These are phyloP conservation scores for Xerocomellus dryophilus DNA, from an alignment of 768 basidiomycete species.

Conservation along the genomic window DNA sequence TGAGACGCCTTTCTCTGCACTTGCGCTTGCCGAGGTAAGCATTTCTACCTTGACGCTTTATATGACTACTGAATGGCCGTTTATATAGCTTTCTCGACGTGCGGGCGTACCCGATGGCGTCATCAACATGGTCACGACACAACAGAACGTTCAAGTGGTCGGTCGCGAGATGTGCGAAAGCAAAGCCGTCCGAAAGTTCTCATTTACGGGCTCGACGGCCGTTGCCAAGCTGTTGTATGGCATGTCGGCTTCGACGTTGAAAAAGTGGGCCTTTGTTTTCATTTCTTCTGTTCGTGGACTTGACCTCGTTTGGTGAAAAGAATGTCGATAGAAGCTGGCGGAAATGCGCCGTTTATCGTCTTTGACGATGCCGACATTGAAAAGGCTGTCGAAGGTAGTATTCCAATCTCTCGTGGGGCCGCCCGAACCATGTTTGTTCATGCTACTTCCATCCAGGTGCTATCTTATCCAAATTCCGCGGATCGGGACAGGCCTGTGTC, in stretches of 20 bases:
- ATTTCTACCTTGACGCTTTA: neutral
- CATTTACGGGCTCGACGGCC: conserved; percentile 85
- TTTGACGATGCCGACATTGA: conserved; percentile 96
- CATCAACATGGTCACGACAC: conserved; percentile 89
- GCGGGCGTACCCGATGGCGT: conserved; percentile 96
- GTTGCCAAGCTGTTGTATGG: conserved; percentile 76
- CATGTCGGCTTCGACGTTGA: conserved; percentile 72
- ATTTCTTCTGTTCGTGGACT: neutral
- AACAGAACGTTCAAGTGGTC: conserved; percentile 79
- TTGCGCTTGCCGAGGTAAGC: conserved; percentile 85
- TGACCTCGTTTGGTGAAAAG: conserved; percentile 26
- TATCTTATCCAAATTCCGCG: conserved; percentile 75
- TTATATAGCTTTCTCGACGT: conserved; percentile 64
- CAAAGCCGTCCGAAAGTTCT: conserved; percentile 80
- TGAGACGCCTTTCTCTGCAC: conserved; percentile 90
- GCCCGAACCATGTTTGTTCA: neutral
- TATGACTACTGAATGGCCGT: neutral
- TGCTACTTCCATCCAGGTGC: conserved; percentile 45
- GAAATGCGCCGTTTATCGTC: conserved; percentile 95
- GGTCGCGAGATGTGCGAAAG: conserved; percentile 94
- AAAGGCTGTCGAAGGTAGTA: conserved; percentile 77
- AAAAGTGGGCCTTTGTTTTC: conserved; percentile 54
- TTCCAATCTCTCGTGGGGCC: neutral
- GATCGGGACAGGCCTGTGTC: conserved; percentile 79
- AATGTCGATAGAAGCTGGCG: conserved; percentile 83